Evolutionary conservation across 441 rosid genomes (phyloP).

Genomic region (Pelargonium fulgidum): DNA sequence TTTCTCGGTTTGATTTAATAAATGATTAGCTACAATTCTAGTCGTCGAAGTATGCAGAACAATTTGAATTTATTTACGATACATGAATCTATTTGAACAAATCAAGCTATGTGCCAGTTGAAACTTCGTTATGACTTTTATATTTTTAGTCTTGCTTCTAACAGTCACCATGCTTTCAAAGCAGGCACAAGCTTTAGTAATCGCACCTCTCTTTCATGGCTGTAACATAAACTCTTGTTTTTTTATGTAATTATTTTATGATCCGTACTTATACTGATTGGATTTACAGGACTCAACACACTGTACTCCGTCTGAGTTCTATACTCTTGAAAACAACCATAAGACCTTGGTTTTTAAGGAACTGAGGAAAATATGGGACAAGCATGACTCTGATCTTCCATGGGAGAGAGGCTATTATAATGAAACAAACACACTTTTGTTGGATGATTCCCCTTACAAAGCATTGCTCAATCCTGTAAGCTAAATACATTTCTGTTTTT

Average conservation of each 20-base stretch:
- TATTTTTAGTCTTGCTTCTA: not conserved
- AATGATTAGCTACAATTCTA: too few relatives aligned
- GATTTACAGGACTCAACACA: conserved; percentile 54
- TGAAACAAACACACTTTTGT: conserved; percentile 65
- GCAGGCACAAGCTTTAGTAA: not conserved
- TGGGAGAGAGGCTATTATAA: conserved; percentile 59
- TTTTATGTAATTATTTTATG: not conserved
- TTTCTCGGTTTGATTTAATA: too few relatives aligned
- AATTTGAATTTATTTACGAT: not conserved
- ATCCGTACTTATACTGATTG: not conserved
- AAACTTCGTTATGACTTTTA: not conserved
- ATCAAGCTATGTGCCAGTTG: conserved; percentile 4
- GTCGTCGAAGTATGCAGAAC: not conserved
- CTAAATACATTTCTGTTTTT: conserved; percentile 14
- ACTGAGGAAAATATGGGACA: conserved; percentile 65
- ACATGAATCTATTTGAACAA: not conserved
- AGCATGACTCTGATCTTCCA: conserved; percentile 49
- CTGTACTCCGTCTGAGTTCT: conserved; percentile 47
- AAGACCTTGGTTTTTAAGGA: conserved; percentile 71
- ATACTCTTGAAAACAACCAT: conserved; percentile 55
- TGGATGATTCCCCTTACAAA: conserved; percentile 90
- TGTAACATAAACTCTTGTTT: conserved; percentile 9
- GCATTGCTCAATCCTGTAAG: conserved; percentile 92
- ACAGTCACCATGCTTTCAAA: not conserved
- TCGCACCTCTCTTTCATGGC: not conserved